Base-by-base conservation (phyloP, 306 rosid genomes). In the Malus sieversii region DNA sequence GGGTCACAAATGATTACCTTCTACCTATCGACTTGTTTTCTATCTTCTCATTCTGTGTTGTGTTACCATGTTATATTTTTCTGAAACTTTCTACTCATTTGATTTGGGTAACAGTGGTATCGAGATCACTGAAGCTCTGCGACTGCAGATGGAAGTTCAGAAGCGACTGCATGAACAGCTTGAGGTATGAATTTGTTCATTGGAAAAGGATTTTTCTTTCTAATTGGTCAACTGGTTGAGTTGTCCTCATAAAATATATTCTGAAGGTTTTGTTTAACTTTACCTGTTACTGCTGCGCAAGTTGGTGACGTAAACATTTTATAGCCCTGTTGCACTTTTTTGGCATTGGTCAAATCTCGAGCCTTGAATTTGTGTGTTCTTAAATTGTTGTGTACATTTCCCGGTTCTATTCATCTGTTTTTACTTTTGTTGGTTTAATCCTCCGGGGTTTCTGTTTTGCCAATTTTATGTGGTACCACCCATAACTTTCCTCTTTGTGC, bases 71-170 rank as follows among this genome's bases (percentile, higher is more conserved):
- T 72, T 80, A 44, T 83, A 29, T 82, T 76, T 10, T 48, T 46
- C 1, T 44, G 79, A 71, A 27, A 65, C 69, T 40, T 73, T 74
- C 10, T 52, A 7, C 35, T 42, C 11, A 35, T 40, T 69, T 44
- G 20, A 70, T 38, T 83, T 82, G 32, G 70, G 77, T 79, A 66
- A 67, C 92, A 96, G 99, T 72, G 90, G 99, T 63, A 88, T 92
- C 18, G 94, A 92, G 86, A 89, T 96, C 68, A 96, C 99, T 53
- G 99, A 96, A 83, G 99, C 99, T 80, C 88, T 96, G 82, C 87
- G 98, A 20, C n/a, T 96, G 88, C 98, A 96, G 87, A 92, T 96
- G 98, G 99, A 96, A 85, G 98, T 96, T 81, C 99, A 96, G 87
- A 96, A 96, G 86, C 89, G 87, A 79, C 84, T 96, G 81, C 99